Base-by-base conservation (phyloP, 2,329 filamentous ascomycete species). In the Aspergillus piperis region DNA sequence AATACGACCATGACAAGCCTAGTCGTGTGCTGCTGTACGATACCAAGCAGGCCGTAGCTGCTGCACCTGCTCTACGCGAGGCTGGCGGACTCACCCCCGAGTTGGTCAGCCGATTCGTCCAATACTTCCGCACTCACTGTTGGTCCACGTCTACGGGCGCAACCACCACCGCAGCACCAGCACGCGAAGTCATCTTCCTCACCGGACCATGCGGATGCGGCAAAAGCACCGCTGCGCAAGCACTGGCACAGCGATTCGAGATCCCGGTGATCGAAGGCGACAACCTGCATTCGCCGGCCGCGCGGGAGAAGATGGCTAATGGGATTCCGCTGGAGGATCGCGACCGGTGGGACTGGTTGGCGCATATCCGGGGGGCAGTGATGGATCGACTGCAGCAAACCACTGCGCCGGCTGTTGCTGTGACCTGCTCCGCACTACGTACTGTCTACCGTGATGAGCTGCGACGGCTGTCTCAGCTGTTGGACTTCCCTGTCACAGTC, bases 381-480 rank as follows among this genome's bases (percentile, higher is more conserved):
- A 64, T 67, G 64, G 61, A 66, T 19, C 61, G 64, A 13, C 58
- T 69, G 3, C 63, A 63, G 17, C 52, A 57, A 2, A 57, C 60
- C 2, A 48, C 60, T 5, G 36, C 57, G 1, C 55, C 59, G 0
- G 63, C 79, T 21, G 79, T 83, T 2, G 78, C 82, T n/a, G 76
- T 84, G 5, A 84, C 82, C 19, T 84, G 82, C 75, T 82, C 79
- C 50, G 82, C 82, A 1, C 72, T 84, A 39, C 82, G 83, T 67
- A 80, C 79, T 54, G 81, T 81, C 65, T 84, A 84, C 71, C 80
- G 82, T 38, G 82, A 84, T 81, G 47, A 82, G 81, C 68, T 84
- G 80, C 64, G 77, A 80, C 53, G 82, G 15, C 21, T 70, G 11
- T 55, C 59, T 1, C 57, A 62, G n/a, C 53, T 69, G 2, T 60